These are phyloP conservation scores for Colletotrichum plurivorum DNA, from an alignment of 2,329 filamentous ascomycete species.

Conservation along the genomic window DNA sequence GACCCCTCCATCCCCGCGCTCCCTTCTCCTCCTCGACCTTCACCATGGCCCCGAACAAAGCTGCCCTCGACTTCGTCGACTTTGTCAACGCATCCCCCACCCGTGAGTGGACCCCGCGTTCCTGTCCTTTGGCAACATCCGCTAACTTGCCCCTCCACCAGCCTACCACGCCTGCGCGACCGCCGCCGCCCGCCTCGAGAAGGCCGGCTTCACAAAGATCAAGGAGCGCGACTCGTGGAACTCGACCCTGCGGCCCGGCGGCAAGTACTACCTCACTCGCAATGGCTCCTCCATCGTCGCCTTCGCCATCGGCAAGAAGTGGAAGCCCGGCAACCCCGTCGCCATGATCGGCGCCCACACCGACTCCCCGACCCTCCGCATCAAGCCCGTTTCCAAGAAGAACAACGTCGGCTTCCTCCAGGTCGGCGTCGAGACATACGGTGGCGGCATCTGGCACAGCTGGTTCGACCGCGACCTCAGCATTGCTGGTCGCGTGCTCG, in stretches of 20 bases:
- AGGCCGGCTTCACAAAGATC: slow-evolving; percentile 89
- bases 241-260: slow-evolving; percentile 82
- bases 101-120: slow-evolving; percentile 69
- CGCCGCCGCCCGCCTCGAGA: slow-evolving; percentile 80
- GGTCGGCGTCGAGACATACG: slow-evolving; percentile 96
- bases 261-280: slow-evolving; percentile 96
- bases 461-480: slow-evolving; percentile 98
- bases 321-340: slow-evolving; percentile 91
- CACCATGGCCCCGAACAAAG: slow-evolving; percentile 67
- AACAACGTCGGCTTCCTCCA: slow-evolving; percentile 89
- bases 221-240: slow-evolving; percentile 94
- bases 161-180: slow-evolving; percentile 95
- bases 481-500: slow-evolving; percentile 90
- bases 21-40: slow-evolving; percentile 49
- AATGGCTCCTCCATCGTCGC: slow-evolving; percentile 94
- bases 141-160: slow-evolving; percentile 54
- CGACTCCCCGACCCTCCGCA: slow-evolving; percentile 89
- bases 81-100: slow-evolving; percentile 96
- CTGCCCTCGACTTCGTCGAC: slow-evolving; percentile 87
- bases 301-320: slow-evolving; percentile 91
- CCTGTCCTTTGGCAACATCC: not conserved
- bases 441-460: slow-evolving; percentile 96
- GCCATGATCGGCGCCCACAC: slow-evolving; percentile 97
- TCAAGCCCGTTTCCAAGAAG: slow-evolving; percentile 97
- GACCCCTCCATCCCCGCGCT: slow-evolving; percentile 21